Conservation (phyloP, 805 yeast genomes). For the Isabelozyma heimii region DNA sequence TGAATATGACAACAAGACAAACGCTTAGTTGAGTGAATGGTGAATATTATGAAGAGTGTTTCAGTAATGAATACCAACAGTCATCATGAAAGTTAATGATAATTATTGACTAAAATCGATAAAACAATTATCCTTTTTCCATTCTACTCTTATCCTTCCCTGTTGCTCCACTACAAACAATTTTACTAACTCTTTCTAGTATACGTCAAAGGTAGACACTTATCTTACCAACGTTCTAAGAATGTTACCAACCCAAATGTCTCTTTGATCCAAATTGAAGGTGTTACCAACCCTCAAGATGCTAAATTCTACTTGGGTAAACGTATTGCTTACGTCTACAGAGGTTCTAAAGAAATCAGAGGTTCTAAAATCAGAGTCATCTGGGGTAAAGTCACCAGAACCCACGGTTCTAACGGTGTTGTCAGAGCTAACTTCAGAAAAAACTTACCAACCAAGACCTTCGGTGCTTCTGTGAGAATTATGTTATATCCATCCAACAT, state of each 20-base stretch:
- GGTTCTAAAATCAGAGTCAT: slow-evolving; percentile 99
- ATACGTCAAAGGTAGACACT: slow-evolving; percentile 99
- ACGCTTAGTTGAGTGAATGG: background rate
- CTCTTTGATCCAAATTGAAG: slow-evolving; percentile 95
- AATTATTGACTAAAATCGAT: no score
- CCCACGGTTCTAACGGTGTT: slow-evolving; percentile 98
- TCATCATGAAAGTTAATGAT: no score
- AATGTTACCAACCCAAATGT: slow-evolving; percentile 96
- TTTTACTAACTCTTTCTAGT: slow-evolving; percentile 42
- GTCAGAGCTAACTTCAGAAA: slow-evolving; percentile 99
- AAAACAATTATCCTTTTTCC: no score
- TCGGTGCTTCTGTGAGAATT: slow-evolving; percentile 99
- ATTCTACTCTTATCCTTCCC: no score
- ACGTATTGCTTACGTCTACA: slow-evolving; percentile 99
- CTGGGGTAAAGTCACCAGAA: slow-evolving; percentile 99
- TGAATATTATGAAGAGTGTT: no score
- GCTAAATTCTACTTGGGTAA: slow-evolving; percentile 99
- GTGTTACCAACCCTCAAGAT: slow-evolving; percentile 86
- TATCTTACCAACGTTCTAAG: slow-evolving; percentile 99
- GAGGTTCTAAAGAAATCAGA: slow-evolving; percentile 96
- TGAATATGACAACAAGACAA: no score
- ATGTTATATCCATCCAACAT: slow-evolving; percentile 99
- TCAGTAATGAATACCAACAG: no score
- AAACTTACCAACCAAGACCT: slow-evolving; percentile 99
- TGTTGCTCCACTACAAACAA: slow-evolving; percentile 27